Conservation (phyloP, 768 basidiomycete species). For the Rhodotorula babjevae region DNA sequence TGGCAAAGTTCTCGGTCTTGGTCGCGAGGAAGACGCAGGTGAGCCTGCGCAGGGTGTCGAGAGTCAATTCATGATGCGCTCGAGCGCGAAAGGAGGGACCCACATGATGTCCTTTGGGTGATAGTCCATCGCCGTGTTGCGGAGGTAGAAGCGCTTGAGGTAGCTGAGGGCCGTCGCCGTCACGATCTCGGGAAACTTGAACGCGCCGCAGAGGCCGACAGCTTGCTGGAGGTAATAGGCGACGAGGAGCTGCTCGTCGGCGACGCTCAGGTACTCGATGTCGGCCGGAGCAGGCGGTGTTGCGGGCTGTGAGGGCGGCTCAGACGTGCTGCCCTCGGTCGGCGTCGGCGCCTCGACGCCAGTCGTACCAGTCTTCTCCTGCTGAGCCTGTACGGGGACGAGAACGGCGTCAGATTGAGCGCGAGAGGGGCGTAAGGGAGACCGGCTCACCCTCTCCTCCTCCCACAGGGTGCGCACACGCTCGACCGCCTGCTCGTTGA, state of each 20-base stretch:
- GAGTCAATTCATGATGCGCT: neutral
- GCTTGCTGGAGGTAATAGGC: slow-evolving; percentile 83
- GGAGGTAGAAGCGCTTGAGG: slow-evolving; percentile 92
- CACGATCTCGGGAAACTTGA: slow-evolving; percentile 84
- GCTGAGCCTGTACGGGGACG: neutral
- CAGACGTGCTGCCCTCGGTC: slow-evolving; percentile 52
- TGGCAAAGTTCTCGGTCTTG: slow-evolving; percentile 93
- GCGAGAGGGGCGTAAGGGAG: neutral
- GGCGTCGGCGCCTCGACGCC: slow-evolving; percentile 9
- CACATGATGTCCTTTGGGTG: slow-evolving; percentile 99
- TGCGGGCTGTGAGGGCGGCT: neutral
- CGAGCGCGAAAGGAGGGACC: slow-evolving; percentile 41
- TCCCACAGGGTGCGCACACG: slow-evolving; percentile 63
- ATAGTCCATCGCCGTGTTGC: slow-evolving; percentile 99
- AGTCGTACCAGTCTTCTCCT: slow-evolving; percentile 3
- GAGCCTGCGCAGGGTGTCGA: slow-evolving; percentile 58
- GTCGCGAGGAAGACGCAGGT: slow-evolving; percentile 91
- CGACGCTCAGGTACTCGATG: slow-evolving; percentile 67
- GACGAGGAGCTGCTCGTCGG: slow-evolving; percentile 83
- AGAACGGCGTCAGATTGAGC: neutral
- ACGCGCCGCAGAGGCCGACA: slow-evolving; percentile 71
- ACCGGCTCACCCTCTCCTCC: slow-evolving; percentile 57
- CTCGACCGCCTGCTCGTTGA: slow-evolving; percentile 72
- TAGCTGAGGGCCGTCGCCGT: slow-evolving; percentile 88
- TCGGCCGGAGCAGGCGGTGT: slow-evolving; percentile 45